Conservation (phyloP, 495 filamentous ascomycete genomes). For the Pseudotulostoma volvatum region DNA sequence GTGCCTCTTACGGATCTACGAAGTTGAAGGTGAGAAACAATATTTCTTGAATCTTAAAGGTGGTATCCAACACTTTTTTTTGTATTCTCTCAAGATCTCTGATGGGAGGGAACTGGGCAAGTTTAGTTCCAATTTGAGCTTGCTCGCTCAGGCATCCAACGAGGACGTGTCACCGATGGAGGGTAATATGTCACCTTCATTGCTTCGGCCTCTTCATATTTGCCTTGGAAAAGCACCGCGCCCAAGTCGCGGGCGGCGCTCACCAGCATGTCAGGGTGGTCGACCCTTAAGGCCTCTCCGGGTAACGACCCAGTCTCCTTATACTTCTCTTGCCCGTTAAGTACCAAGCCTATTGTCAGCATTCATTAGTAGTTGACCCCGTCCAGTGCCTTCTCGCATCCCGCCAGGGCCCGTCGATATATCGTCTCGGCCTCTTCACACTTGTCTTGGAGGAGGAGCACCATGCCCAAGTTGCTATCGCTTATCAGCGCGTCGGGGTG, state of each 20-base stretch:
- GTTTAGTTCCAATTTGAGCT: no score
- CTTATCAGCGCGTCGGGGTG: constrained; percentile 11
- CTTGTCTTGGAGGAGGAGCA: constrained; percentile 8
- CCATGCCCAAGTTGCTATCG: constrained; percentile 12
- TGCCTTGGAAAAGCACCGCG: constrained; percentile 9
- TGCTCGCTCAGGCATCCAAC: no score
- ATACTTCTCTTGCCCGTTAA: constrained; percentile 11
- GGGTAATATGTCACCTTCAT: no score
- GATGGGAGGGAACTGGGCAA: no score
- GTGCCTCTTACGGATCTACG: no score
- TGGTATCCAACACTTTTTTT: no score
- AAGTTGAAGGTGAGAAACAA: no score
- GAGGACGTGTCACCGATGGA: no score
- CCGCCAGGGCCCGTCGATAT: no score
- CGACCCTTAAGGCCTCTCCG: constrained; percentile 6
- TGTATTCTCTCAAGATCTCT: no score
- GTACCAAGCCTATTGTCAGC: constrained; percentile 6
- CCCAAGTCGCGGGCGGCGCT: constrained; percentile 8
- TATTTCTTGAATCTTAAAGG: no score
- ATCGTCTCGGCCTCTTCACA: constrained; percentile 12
- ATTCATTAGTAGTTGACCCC: constrained; percentile 6
- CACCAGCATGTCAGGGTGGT: constrained; percentile 2
- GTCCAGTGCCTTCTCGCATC: constrained; percentile 2
- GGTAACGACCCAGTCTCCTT: constrained; percentile 16
- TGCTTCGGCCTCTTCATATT: constrained; percentile 11